Conservation (phyloP, 1,139 yeast genomes). For the Groenewaldozyma sp. region DNA sequence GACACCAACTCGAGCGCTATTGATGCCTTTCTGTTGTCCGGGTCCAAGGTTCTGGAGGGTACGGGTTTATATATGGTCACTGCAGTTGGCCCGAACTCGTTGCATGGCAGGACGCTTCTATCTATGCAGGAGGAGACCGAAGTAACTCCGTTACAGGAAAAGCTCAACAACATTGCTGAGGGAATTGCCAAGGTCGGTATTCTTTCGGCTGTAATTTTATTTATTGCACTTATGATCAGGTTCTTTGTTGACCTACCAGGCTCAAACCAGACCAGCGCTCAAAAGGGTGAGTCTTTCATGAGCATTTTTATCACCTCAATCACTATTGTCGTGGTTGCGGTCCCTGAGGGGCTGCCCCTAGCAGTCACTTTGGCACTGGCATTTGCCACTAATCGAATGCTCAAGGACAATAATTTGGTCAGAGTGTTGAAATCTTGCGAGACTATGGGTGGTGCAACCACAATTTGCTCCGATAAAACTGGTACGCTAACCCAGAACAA, state of each 20-base stretch:
- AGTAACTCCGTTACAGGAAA: conserved; percentile 79
- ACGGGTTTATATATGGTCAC: conserved; percentile 80
- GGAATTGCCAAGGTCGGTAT: conserved; percentile 92
- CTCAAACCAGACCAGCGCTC: conserved; percentile 44
- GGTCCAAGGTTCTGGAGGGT: conserved; percentile 81
- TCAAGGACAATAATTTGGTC: conserved; percentile 92
- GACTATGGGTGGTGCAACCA: conserved; percentile 98
- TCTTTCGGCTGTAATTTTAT: conserved; percentile 69
- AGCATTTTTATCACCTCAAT: conserved; percentile 84
- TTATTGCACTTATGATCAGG: conserved; percentile 68
- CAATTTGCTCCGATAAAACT: conserved; percentile 89
- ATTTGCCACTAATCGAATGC: conserved; percentile 97
- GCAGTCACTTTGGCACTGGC: conserved; percentile 96
- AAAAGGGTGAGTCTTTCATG: conserved; percentile 77
- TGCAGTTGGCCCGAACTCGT: conserved; percentile 81
- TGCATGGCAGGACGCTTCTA: conserved; percentile 86
- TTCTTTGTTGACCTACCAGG: conserved; percentile 61
- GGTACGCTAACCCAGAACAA: conserved; percentile 77
- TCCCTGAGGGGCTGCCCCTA: conserved; percentile 94
- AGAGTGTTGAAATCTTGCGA: conserved; percentile 90
- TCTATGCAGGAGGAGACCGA: conserved; percentile 68
- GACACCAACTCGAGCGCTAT: conserved; percentile 15
- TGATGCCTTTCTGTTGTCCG: conserved; percentile 84
- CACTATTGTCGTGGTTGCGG: conserved; percentile 92
- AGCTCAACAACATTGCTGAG: conserved; percentile 76